Evolutionary conservation across 805 yeast genomes (phyloP), one percentile per base, ranked within the genome.

Genomic region (Debaryomyces hansenii): DNA sequence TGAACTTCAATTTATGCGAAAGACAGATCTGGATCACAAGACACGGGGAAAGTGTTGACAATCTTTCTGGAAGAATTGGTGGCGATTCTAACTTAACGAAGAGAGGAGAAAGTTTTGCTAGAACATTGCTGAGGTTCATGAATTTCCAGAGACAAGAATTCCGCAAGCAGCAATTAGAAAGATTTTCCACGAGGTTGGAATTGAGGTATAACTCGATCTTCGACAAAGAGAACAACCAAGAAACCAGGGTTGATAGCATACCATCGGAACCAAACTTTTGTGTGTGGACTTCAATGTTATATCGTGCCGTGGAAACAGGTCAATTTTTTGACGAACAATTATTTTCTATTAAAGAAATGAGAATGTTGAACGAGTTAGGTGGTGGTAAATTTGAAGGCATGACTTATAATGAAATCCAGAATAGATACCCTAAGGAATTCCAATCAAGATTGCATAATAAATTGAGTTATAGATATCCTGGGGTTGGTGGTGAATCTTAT

Each of bases 401-500:
- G 85, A 91, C 98, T 0, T 91, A 94, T 60, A 84, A 83, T 44
- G 95, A 92, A 55, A 91, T 92, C 52, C 87, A 85, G 62, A 69
- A 67, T 9, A 69, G 72, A 50, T 80, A 76, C 57, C 96, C 97
- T 0, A 79, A 79, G 32, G 98, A 92, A 63, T 92, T 85, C 60
- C 80, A 78, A 36, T 79, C 90, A 14, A 78, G 98, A 48, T 67
- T 89, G 54, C 72, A 76, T 36, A 86, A 90, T 65, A 92, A 92
- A 66, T 74, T 92, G 56, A 74, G 85, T 14, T 92, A 92, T 66
- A 74, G 99, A 49, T 92, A 92, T 61, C 99, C 98, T 1, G 99
- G 99, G 4, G 87, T 90, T 41, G 97, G 98, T 6, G 99, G 99
- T 14, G 99, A 92, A 66, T 87, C 96, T 0, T 92, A 92, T 57